Base-by-base conservation (phyloP, 2,329 filamentous ascomycete species). In the Apiospora hydei region DNA sequence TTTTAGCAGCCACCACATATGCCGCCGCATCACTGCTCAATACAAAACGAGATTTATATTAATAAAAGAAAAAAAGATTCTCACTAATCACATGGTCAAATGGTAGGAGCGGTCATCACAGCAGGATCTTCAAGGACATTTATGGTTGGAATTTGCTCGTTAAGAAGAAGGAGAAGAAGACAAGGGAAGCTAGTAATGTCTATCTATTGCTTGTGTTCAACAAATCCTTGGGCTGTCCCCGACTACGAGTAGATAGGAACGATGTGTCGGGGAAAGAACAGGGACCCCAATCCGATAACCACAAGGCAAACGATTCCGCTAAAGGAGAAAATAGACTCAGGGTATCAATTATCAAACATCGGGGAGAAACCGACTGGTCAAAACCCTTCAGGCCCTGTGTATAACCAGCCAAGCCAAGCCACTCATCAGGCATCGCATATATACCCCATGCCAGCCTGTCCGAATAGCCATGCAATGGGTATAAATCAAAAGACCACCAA, bases 401-500 rank as follows among this genome's bases (percentile, higher is more conserved):
- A 41, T 64, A 41, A 41, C 34, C 18, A 64, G 21, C 57, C 57
- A 64, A 64, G 57, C 34, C 34, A 41, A 34, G 34, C 34, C 57
- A 34, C 38, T 41, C 57, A 64, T n/a, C 34, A 64, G 21, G 57
- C 57, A 64, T 64, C 21, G 34, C 57, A 64, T 64, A 64, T 41
- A 41, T 64, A 41, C 2, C 18, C 13, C n/a, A 64, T 64, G 21
- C 57, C 11, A 64, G 34, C 57, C 57, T 41, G 57, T 64, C 57
- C n/a, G 57, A 64, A 61, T n/a, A 64, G 34, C 57, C 57, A 41
- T 64, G 57, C 57, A 64, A 41, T 64, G 68, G 68, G 46, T 69
- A 69, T 69, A 75, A 74, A 73, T 72, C 69, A 75, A 73, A 74
- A 75, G 73, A 70, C 68, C 71, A 46, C 67, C 53, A 51, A 71